A percentile compares a stretch with the other conserved stretches of the same genome.
Evolutionary conservation across 768 basidiomycete species (phyloP).

Genomic region (Podaxis mareebaensis): DNA sequence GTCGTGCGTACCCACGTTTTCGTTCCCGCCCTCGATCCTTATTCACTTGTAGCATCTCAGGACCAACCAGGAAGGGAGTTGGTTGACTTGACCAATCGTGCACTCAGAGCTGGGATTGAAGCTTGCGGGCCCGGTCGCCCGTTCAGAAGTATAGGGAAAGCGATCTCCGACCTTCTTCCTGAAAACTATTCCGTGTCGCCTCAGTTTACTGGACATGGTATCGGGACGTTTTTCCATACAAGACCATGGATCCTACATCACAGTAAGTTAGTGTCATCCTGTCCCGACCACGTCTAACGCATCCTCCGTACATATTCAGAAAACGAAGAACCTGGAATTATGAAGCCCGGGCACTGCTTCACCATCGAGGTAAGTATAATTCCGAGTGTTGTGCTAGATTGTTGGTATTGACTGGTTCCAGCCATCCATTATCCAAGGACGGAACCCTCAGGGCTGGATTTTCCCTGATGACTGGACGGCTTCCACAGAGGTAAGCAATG

Average conservation of each 20-base stretch:
- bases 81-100: conserved; percentile 58
- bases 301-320: conserved; percentile 38
- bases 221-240: conserved; percentile 78
- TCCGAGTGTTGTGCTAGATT: neutral
- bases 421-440: conserved; percentile 80
- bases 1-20: conserved; percentile 49
- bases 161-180: conserved; percentile 57
- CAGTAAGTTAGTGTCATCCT: conserved; percentile 40
- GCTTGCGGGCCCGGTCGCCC: conserved; percentile 73
- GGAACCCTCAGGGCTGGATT: conserved; percentile 65
- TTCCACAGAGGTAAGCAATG: conserved; percentile 69
- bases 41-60: conserved; percentile 33
- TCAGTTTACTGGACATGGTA: conserved; percentile 85
- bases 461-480: conserved; percentile 95
- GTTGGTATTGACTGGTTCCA: conserved; percentile 25
- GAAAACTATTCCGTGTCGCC: conserved; percentile 60
- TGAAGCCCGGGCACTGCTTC: conserved; percentile 87
- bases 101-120: conserved; percentile 68
- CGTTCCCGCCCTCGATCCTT: neutral
- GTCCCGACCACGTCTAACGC: neutral
- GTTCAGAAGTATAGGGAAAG: conserved; percentile 69
- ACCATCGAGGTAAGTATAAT: conserved; percentile 74
- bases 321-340: conserved; percentile 80
- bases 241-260: conserved; percentile 84
- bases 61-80: conserved; percentile 71